These are phyloP conservation scores for Fusarium camptoceras DNA, from an alignment of 2,329 filamentous ascomycete genomes.

Conservation along the genomic window DNA sequence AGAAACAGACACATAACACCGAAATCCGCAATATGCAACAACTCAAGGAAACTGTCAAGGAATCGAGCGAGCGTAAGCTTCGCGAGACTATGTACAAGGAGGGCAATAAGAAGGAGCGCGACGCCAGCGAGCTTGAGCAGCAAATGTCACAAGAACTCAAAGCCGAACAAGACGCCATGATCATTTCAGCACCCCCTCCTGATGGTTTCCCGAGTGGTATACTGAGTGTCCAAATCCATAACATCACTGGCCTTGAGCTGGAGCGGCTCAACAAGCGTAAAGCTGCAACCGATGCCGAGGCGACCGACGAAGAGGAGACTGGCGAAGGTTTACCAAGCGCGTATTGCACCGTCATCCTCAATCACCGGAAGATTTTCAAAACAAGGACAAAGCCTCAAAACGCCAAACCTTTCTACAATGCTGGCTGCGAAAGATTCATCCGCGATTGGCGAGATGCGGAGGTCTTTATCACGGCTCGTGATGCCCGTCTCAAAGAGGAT, in stretches of 20 bases:
- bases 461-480: constrained; percentile 74
- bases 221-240: constrained; percentile 77
- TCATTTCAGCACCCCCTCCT: constrained; percentile 74
- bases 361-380: constrained; percentile 76
- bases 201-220: constrained; percentile 73
- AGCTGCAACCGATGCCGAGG: constrained; percentile 59
- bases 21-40: constrained; percentile 68
- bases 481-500: constrained; percentile 75
- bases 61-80: constrained; percentile 69
- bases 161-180: constrained; percentile 70
- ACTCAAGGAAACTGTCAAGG: constrained; percentile 67
- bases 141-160: constrained; percentile 76
- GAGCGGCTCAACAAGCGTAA: constrained; percentile 68
- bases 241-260: constrained; percentile 76
- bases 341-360: constrained; percentile 79
- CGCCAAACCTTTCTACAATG: constrained; percentile 82
- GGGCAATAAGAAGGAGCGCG: constrained; percentile 62
- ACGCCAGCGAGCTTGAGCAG: constrained; percentile 73
- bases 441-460: constrained; percentile 75
- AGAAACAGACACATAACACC: constrained; percentile 69
- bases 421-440: constrained; percentile 78
- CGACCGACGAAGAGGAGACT: constrained; percentile 67
- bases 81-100: constrained; percentile 67
- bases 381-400: constrained; percentile 83
- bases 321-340: constrained; percentile 75